Conservation (phyloP, 495 filamentous ascomycete genomes). For the Penicillium soppii region DNA sequence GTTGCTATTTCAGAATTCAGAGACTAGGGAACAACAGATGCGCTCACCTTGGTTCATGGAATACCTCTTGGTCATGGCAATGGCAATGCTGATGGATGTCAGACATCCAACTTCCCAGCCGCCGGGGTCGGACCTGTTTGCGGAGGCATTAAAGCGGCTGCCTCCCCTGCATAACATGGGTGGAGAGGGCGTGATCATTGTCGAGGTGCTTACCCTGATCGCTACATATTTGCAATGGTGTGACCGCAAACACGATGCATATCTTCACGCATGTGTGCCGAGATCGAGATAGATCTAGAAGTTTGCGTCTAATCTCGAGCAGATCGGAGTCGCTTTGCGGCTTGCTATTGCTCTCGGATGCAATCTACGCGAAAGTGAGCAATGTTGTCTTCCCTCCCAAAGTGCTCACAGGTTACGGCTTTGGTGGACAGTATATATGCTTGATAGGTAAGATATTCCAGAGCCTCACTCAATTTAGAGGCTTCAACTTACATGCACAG, state of each 20-base stretch:
- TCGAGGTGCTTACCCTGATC: constrained; percentile 22
- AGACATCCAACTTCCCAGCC: constrained; percentile 16
- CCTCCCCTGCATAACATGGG: constrained; percentile 20
- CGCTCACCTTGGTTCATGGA: constrained; percentile 19
- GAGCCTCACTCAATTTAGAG: background rate
- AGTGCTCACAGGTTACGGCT: constrained; percentile 18
- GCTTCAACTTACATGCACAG: constrained; percentile 1
- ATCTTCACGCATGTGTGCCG: constrained; percentile 15
- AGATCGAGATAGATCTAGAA: background rate
- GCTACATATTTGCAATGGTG: constrained; percentile 27
- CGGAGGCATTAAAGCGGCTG: constrained; percentile 20
- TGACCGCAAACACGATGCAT: constrained; percentile 24
- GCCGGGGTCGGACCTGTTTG: constrained; percentile 19
- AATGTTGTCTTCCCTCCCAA: constrained; percentile 19
- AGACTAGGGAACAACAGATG: constrained; percentile 10
- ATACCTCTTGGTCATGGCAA: constrained; percentile 28
- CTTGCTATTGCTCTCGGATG: constrained; percentile 23
- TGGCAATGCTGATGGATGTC: constrained; percentile 25
- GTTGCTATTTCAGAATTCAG: constrained; percentile 15
- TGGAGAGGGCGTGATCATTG: constrained; percentile 16
- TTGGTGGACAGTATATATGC: constrained; percentile 30
- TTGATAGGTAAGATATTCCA: constrained; percentile 13
- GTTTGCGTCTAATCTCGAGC: background rate
- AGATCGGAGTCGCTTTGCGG: constrained; percentile 24
- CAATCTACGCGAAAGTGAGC: constrained; percentile 14